Evolutionary conservation across 2,329 filamentous ascomycete species (phyloP).

Genomic region (Bertia moriformis): DNA sequence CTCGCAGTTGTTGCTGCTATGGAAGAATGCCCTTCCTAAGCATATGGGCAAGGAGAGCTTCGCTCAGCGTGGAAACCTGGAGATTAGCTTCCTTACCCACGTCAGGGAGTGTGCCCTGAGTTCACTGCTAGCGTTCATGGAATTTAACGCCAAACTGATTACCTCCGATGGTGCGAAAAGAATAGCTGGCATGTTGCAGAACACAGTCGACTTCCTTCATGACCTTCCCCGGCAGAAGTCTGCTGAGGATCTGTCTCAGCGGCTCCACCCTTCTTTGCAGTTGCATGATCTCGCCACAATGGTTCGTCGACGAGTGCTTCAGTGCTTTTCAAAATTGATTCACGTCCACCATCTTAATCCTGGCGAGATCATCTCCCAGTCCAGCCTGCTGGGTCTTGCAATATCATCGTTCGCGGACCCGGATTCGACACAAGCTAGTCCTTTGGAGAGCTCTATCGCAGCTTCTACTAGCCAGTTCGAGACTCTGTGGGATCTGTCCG

Average conservation of each 20-base stretch:
- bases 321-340: slow-evolving; percentile 86
- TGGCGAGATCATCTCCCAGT: slow-evolving; percentile 74
- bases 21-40: slow-evolving; percentile 94
- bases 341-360: slow-evolving; percentile 75
- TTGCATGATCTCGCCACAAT: slow-evolving; percentile 82
- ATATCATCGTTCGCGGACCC: slow-evolving; percentile 88
- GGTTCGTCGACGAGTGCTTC: slow-evolving; percentile 81
- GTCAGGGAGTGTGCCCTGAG: slow-evolving; percentile 88
- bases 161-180: slow-evolving; percentile 89
- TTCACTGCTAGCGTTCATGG: slow-evolving; percentile 79
- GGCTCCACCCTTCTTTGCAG: slow-evolving; percentile 72
- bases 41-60: slow-evolving; percentile 88
- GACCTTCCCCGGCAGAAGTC: slow-evolving; percentile 71
- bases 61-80: slow-evolving; percentile 66
- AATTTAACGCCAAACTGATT: slow-evolving; percentile 81
- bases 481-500: slow-evolving; percentile 83
- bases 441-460: slow-evolving; percentile 79
- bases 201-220: slow-evolving; percentile 79
- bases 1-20: slow-evolving; percentile 79
- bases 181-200: slow-evolving; percentile 86
- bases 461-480: slow-evolving; percentile 82
- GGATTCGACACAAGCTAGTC: slow-evolving; percentile 71
- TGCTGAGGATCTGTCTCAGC: slow-evolving; percentile 72
- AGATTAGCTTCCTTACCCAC: slow-evolving; percentile 84
- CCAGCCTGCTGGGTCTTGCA: slow-evolving; percentile 77